Conservation (phyloP, 1,284 basidiomycete species). For the Ganoderma resinaceum region DNA sequence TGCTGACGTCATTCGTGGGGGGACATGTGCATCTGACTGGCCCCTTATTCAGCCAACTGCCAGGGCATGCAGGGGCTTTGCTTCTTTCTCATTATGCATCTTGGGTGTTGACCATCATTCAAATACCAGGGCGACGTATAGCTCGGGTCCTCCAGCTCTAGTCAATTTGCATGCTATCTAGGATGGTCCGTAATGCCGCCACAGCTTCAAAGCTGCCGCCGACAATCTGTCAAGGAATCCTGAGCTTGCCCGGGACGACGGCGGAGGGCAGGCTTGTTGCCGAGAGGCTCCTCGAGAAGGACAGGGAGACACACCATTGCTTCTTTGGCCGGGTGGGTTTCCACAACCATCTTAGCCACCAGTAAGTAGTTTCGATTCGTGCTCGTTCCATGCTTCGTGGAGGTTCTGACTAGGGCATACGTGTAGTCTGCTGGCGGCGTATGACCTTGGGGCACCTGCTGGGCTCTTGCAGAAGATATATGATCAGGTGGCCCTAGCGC, state of each 20-base stretch:
- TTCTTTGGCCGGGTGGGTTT: slow-evolving; percentile 57
- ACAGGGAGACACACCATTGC: slow-evolving; percentile 64
- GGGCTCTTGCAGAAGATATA: slow-evolving; percentile 61
- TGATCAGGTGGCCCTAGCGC: slow-evolving; percentile 47
- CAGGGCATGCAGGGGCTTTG: not conserved
- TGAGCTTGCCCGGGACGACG: slow-evolving; percentile 59
- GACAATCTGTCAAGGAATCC: slow-evolving; percentile 47
- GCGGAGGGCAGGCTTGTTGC: slow-evolving; percentile 51
- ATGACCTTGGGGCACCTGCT: slow-evolving; percentile 66
- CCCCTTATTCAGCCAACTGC: not conserved
- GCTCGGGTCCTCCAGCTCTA: not conserved
- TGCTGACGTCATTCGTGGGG: not conserved
- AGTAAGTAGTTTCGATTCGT: slow-evolving; percentile 43
- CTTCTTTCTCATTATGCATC: not conserved
- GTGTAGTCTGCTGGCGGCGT: slow-evolving; percentile 63
- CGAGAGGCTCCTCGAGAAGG: slow-evolving; percentile 59
- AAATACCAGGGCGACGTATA: not conserved
- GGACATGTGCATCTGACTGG: not conserved
- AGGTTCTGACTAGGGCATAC: not conserved
- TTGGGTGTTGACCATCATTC: not conserved
- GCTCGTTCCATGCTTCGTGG: not conserved
- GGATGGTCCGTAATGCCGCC: slow-evolving; percentile 2
- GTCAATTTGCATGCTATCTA: not conserved
- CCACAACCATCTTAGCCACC: slow-evolving; percentile 73
- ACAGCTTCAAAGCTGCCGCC: slow-evolving; percentile 23